Evolutionary conservation across 495 filamentous ascomycete genomes (phyloP), one percentile per base, ranked within the genome.

Genomic region (Hypoxylon trugodes): DNA sequence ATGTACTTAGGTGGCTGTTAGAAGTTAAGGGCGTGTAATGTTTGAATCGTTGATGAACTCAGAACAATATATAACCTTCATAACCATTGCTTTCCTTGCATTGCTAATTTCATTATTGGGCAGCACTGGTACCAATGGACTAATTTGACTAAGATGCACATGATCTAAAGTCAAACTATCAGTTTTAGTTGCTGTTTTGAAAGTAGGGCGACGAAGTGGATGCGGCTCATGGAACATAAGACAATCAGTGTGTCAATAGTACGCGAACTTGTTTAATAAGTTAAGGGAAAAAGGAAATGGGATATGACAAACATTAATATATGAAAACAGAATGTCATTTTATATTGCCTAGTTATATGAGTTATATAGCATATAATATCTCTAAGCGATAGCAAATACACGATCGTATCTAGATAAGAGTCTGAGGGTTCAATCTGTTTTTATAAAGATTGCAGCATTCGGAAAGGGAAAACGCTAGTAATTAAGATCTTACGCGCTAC

Each of bases 401-500:
- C n/a, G n/a, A n/a, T n/a, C n/a, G 25, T 22, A 54, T 4, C 19
- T 28, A 32, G 25, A 33, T 26, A 47, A 38, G n/a, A n/a, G n/a
- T n/a, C n/a, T n/a, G n/a, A n/a, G n/a, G n/a, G n/a, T n/a, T n/a
- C n/a, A n/a, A n/a, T n/a, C n/a, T n/a, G n/a, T n/a, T n/a, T n/a
- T n/a, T n/a, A n/a, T n/a, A n/a, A n/a, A n/a, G n/a, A n/a, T n/a
- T n/a, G n/a, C n/a, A n/a, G n/a, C n/a, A n/a, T n/a, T n/a, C n/a
- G n/a, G n/a, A n/a, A n/a, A n/a, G n/a, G n/a, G n/a, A n/a, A n/a
- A n/a, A n/a, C n/a, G n/a, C n/a, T 41, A 9, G 26, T 26, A 66
- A 54, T 65, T 54, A 61, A 61, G 33, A 61, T 66, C 57, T 60
- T 45, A 64, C 60, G 22, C 45, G 51, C 42, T 51, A 49, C 49